Evolutionary conservation across 768 basidiomycete genomes (phyloP), one percentile per base, ranked within the genome.

Genomic region (Russula sp.): DNA sequence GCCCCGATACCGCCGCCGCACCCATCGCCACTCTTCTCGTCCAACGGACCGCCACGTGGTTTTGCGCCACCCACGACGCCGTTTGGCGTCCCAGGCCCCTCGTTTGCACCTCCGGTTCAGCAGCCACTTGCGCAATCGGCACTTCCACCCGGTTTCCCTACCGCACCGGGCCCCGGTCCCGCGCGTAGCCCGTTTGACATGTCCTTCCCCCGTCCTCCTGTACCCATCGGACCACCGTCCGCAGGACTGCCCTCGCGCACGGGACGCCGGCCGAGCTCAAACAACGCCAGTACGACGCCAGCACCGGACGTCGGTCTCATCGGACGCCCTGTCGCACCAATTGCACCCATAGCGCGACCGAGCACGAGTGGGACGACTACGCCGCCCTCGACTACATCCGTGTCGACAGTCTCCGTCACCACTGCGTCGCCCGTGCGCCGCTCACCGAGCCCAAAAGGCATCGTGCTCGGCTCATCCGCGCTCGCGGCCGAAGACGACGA

Each of bases 401-500:
- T 14, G 3, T 59, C 62, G 32, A 20, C 47, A 7, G 31, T n/a
- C 37, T 49, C 62, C 4, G 31, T 63, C 20, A 49, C 37, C 13
- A 63, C 85, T 11, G 84, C 83, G 3, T 89, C 87, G 1, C 80
- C 82, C 11, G 74, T 73, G 18, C 75, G 78, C 50, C 77, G 80
- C 10, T 80, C 81, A 40, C 79, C 81, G 4, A 81, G 80, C 63
- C 81, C 81, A 9, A 91, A 90, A 70, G 84, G 84, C 45, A 9
- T 62, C 18, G 75, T 85, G 40, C 77, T 91, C 7, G 90, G 90
- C 13, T 91, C 89, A 14, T 87, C 87, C 5, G 89, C 90, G 20
- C 79, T 91, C 20, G 83, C 85, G 3, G 83, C 88, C 14, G 89
- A 90, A 63, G 89, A 89, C 64, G 90, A 92, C 71, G 89, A 91